These are phyloP conservation scores for Wickerhamiella vanderwaltii DNA, from an alignment of 805 yeast species.

Conservation along the genomic window DNA sequence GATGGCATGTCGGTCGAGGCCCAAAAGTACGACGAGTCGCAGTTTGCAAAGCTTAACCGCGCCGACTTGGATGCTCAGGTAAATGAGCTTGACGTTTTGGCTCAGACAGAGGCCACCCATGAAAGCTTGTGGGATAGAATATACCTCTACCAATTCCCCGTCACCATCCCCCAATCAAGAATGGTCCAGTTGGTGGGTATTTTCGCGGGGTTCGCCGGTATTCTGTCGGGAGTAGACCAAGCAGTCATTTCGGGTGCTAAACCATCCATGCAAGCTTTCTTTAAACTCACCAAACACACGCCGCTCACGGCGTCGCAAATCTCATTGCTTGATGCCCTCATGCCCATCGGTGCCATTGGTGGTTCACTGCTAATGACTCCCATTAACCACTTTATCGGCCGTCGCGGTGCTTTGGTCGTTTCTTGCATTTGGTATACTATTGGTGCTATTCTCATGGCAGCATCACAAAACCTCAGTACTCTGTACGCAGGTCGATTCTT, in stretches of 20 bases:
- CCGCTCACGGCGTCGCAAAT: constrained; percentile 32
- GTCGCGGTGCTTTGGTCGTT: constrained; percentile 41
- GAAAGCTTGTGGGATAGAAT: neutral
- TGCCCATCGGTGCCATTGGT: constrained; percentile 60
- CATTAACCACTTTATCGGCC: constrained; percentile 42
- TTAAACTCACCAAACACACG: constrained; percentile 17
- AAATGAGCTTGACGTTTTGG: constrained; percentile 8
- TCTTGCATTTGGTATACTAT: constrained; percentile 49
- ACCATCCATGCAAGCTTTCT: constrained; percentile 36
- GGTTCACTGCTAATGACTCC: constrained; percentile 53
- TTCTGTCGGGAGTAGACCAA: constrained; percentile 57
- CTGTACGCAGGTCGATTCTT: constrained; percentile 50
- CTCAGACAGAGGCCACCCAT: neutral
- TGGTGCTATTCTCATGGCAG: constrained; percentile 51
- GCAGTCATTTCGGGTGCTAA: constrained; percentile 54
- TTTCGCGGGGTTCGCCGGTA: constrained; percentile 52
- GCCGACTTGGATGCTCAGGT: constrained; percentile 7
- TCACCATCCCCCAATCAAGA: constrained; percentile 26
- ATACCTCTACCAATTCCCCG: constrained; percentile 8
- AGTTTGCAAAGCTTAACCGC: constrained; percentile 10
- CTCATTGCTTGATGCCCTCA: constrained; percentile 44
- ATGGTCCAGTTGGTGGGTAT: constrained; percentile 40
- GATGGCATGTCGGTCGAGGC: too few species aligned
- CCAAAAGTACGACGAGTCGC: constrained; percentile 7
- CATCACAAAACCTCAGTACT: constrained; percentile 34